Conservation (phyloP, 768 basidiomycete species). For the Imleria badia region DNA sequence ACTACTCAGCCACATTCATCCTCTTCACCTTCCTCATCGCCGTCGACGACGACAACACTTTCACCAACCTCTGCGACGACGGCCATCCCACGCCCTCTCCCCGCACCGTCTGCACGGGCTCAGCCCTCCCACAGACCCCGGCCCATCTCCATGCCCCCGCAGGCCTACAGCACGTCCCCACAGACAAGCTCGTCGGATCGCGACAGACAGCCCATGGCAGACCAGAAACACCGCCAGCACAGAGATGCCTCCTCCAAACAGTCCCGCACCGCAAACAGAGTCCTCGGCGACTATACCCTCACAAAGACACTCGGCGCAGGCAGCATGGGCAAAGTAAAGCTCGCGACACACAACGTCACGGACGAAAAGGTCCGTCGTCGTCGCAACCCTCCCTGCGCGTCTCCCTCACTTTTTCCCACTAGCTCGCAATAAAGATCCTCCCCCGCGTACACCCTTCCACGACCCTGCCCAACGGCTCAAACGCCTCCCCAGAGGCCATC, state of each 20-base stretch:
- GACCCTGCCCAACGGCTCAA: slow-evolving; percentile 47
- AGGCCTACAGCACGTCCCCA: slow-evolving; percentile 41
- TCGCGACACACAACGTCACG: slow-evolving; percentile 84
- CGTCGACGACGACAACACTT: slow-evolving; percentile 5
- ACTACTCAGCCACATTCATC: slow-evolving; percentile 25
- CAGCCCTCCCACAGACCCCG: slow-evolving; percentile 43
- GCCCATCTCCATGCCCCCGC: slow-evolving; percentile 77
- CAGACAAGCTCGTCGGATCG: slow-evolving; percentile 34
- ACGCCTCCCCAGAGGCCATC: slow-evolving; percentile 50
- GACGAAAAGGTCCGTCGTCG: slow-evolving; percentile 80
- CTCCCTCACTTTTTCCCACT: slow-evolving; percentile 9
- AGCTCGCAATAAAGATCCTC: slow-evolving; percentile 99
- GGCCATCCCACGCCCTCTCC: slow-evolving; percentile 34
- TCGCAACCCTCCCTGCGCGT: neutral
- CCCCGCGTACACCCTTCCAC: slow-evolving; percentile 74
- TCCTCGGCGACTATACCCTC: slow-evolving; percentile 92
- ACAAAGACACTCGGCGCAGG: slow-evolving; percentile 97
- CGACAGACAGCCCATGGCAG: slow-evolving; percentile 28
- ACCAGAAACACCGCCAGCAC: slow-evolving; percentile 30
- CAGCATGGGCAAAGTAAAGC: slow-evolving; percentile 99
- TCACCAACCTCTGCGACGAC: slow-evolving; percentile 22
- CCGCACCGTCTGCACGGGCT: slow-evolving; percentile 22
- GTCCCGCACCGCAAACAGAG: slow-evolving; percentile 42
- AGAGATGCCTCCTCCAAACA: slow-evolving; percentile 35
- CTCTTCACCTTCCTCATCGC: slow-evolving; percentile 15